Conservation (phyloP, 352 stramenopile genomes). For the Albugo laibachii region DNA sequence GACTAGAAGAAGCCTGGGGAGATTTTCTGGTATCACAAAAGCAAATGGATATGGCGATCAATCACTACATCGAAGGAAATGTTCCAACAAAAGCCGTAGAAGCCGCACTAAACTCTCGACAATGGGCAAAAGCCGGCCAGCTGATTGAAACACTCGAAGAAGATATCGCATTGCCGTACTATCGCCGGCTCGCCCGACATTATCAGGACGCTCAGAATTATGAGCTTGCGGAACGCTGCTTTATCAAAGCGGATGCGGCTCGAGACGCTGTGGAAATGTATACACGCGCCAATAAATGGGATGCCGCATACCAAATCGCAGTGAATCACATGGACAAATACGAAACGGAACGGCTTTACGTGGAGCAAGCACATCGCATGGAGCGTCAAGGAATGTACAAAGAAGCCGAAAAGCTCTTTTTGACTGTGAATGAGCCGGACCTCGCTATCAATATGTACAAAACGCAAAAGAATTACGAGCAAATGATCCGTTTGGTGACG, state of each 20-base stretch:
- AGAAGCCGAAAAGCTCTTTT: constrained; percentile 86
- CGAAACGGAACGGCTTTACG: constrained; percentile 83
- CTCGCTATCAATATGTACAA: constrained; percentile 95
- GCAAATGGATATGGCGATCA: constrained; percentile 92
- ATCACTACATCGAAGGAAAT: constrained; percentile 92
- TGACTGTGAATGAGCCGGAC: constrained; percentile 85
- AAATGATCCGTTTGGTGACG: constrained; percentile 88
- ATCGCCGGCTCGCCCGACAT: constrained; percentile 71
- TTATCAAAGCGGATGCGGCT: constrained; percentile 78
- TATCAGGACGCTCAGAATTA: constrained; percentile 78
- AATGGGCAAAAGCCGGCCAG: constrained; percentile 85
- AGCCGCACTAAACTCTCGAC: constrained; percentile 80
- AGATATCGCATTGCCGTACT: constrained; percentile 81
- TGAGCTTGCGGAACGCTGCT: constrained; percentile 82
- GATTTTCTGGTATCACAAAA: constrained; percentile 86
- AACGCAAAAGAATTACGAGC: constrained; percentile 88
- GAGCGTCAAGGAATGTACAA: constrained; percentile 80
- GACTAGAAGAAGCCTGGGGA: constrained; percentile 84
- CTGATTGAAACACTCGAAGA: constrained; percentile 83
- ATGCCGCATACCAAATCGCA: constrained; percentile 83
- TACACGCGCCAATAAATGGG: constrained; percentile 83
- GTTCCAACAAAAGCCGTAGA: constrained; percentile 84
- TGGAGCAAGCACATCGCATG: constrained; percentile 85
- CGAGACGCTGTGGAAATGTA: constrained; percentile 90
- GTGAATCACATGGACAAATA: constrained; percentile 83